phyloP scores from a whole-genome alignment of 2,329 filamentous ascomycete genomes.

The Colletotrichum cereale region DNA sequence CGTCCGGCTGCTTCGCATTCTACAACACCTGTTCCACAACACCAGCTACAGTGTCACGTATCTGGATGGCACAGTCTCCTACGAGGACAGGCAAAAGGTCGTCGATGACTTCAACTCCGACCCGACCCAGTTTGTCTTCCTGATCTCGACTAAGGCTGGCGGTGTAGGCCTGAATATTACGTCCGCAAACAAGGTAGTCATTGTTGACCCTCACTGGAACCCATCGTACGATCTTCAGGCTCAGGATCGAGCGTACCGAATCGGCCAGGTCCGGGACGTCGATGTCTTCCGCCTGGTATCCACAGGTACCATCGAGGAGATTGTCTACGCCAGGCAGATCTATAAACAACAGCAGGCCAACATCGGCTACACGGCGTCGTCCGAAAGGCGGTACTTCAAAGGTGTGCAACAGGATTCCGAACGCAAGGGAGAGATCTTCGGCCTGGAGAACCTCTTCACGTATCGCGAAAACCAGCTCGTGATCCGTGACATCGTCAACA shows the following conservation, averaged over 20 bases:
- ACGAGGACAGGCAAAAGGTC: conserved; percentile 83
- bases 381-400: conserved; percentile 93
- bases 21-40: conserved; percentile 86
- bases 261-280: conserved; percentile 91
- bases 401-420: conserved; percentile 88
- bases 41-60: conserved; percentile 94
- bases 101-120: conserved; percentile 95
- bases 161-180: conserved; percentile 97
- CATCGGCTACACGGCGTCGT: conserved; percentile 93
- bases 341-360: conserved; percentile 99
- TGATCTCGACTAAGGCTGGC: conserved; percentile 94
- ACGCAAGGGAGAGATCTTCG: conserved; percentile 94
- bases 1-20: conserved; percentile 84
- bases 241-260: conserved; percentile 95
- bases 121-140: conserved; percentile 88
- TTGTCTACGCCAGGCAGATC: conserved; percentile 95
- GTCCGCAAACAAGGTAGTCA: conserved; percentile 96
- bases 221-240: conserved; percentile 94
- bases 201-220: conserved; percentile 98
- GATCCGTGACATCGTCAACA: conserved; percentile 95
- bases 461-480: conserved; percentile 85
- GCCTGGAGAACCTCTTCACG: conserved; percentile 85
- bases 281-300: conserved; percentile 95
- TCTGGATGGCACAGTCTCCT: conserved; percentile 85
- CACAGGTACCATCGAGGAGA: conserved; percentile 94